These are phyloP conservation scores for Aspergillus funiculosus DNA, from an alignment of 495 filamentous ascomycete genomes.

Conservation along the genomic window DNA sequence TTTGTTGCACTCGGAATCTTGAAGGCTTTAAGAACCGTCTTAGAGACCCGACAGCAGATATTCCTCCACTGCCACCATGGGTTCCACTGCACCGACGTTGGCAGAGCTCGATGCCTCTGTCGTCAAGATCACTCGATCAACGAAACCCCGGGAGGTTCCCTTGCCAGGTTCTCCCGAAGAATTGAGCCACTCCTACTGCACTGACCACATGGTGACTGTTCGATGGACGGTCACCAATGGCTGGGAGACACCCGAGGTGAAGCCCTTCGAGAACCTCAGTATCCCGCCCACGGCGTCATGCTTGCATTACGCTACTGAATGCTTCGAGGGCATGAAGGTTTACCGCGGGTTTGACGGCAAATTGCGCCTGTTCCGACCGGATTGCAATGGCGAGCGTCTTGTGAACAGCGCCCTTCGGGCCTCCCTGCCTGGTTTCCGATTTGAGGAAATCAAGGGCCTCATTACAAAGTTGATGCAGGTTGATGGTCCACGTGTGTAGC, in stretches of 20 bases:
- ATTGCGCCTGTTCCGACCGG: conserved; percentile 79
- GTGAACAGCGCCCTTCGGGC: conserved; percentile 63
- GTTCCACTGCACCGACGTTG: conserved; percentile 29
- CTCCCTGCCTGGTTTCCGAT: conserved; percentile 69
- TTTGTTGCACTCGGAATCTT: too few relatives aligned
- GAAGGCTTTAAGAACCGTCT: too few relatives aligned
- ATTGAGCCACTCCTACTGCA: conserved; percentile 55
- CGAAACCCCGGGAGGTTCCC: conserved; percentile 62
- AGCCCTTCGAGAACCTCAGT: conserved; percentile 71
- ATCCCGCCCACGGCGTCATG: conserved; percentile 76
- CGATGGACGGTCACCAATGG: conserved; percentile 61
- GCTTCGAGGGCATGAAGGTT: conserved; percentile 26
- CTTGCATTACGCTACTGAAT: conserved; percentile 24
- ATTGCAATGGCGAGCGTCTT: conserved; percentile 72
- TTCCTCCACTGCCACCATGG: conserved; percentile 27
- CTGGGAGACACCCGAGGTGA: conserved; percentile 73
- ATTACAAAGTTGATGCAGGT: conserved; percentile 60
- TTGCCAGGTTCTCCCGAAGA: conserved; percentile 49
- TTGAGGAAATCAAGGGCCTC: conserved; percentile 64
- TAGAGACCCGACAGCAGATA: neutral
- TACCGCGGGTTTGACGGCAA: conserved; percentile 24
- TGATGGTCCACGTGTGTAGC: conserved; percentile 37
- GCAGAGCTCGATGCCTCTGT: conserved; percentile 66
- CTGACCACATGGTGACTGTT: conserved; percentile 85
- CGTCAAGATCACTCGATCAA: conserved; percentile 62